phyloP scores from a whole-genome alignment of 2,329 filamentous ascomycete genomes.

The Colletotrichum gigasporum region DNA sequence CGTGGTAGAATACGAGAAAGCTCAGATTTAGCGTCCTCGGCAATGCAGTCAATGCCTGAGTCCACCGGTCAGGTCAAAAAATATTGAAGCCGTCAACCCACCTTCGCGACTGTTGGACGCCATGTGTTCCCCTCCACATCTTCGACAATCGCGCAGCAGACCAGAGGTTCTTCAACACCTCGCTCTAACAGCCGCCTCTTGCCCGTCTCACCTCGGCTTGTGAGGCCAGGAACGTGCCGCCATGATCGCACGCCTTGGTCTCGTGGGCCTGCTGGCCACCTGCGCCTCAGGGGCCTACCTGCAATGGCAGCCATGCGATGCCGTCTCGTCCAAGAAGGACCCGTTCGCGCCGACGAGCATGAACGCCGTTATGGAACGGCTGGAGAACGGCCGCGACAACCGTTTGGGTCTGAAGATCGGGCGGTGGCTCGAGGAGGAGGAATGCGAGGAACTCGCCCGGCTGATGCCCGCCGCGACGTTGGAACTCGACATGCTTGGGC shows the following conservation, averaged over 20 bases:
- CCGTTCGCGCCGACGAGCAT: not conserved
- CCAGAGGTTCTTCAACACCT: too few species aligned
- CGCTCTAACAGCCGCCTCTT: too few species aligned
- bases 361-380: not conserved
- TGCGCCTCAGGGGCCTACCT: slow-evolving; percentile 31
- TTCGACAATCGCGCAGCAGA: too few species aligned
- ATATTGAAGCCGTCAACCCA: not conserved
- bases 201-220: not conserved
- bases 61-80: slow-evolving; percentile 7
- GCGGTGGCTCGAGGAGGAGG: slow-evolving; percentile 18
- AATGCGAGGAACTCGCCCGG: slow-evolving; percentile 7
- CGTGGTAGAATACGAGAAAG: slow-evolving; percentile 10
- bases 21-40: slow-evolving; percentile 9
- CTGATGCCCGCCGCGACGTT: slow-evolving; percentile 6
- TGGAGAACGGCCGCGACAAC: slow-evolving; percentile 1
- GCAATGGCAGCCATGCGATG: slow-evolving; percentile 33
- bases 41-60: slow-evolving; percentile 1
- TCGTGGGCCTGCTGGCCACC: slow-evolving; percentile 14
- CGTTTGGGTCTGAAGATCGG: not conserved
- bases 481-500: slow-evolving; percentile 17
- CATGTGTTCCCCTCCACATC: not conserved
- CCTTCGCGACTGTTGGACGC: not conserved
- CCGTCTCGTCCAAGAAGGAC: not conserved
- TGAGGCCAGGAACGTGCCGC: not conserved
- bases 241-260: slow-evolving; percentile 2